Base-by-base conservation (phyloP, 495 filamentous ascomycete species). In the Lasiosphaeria miniovina region DNA sequence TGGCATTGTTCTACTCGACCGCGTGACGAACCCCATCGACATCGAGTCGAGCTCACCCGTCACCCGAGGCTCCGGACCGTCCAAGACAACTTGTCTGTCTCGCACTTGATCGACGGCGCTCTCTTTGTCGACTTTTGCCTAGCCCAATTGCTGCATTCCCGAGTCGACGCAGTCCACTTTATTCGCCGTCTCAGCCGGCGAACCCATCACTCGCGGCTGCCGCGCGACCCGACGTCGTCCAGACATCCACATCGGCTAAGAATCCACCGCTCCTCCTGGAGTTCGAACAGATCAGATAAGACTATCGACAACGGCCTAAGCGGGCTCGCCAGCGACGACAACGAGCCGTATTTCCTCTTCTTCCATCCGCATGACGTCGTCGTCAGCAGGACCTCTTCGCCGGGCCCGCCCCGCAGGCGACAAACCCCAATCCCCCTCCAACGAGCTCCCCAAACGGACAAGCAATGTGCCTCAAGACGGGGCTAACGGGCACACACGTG, bases 321-420 rank as follows among this genome's bases (percentile, higher is more conserved):
- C 52, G 35, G 48, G 53, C 54, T 33, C 36, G 48, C 46, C 45
- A 66, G 48, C 54, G 52, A 57, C 59, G 49, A 32, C 58, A 55
- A 54, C 54, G 48, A 58, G 43, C 36, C 50, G 35, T 38, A 24
- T 36, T 35, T 54, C 31, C 53, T 9, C 54, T n/a, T 11, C 43
- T 61, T 53, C 40, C 54, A 55, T 60, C 65, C 71, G 68, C 63
- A 73, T 73, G 71, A 68, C 71, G 71, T 73, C 71, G 71, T 60
- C 71, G 60, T 68, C 67, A 68, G 71, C 55, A 57, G 69, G 40
- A 43, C 43, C 36, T 61, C 60, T 61, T 40, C 61, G 65, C 58
- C 65, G 63, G 65, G 71, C 60, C 58, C 59, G 58, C 61, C 71
- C 68, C 61, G 61, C 61, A 61, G 57, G 63, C 60, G 54, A 66